Evolutionary conservation across 192 early-diverging fungal species (phyloP).

Genomic region (Coemansia sp.): DNA sequence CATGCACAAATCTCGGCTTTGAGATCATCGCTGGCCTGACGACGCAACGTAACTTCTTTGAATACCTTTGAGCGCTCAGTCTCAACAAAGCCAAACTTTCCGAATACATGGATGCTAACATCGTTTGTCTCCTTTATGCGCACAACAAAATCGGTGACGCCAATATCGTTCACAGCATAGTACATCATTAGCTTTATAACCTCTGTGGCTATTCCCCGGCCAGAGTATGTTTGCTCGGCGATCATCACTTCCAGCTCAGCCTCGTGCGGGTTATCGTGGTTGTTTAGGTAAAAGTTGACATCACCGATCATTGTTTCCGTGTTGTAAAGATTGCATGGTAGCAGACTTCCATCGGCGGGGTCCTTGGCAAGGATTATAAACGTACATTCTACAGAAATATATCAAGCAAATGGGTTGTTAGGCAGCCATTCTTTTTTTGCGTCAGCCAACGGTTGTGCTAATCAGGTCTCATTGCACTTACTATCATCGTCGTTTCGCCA

Average conservation of each 20-base stretch:
- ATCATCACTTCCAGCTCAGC: slow-evolving; percentile 97
- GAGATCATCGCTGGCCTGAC: slow-evolving; percentile 21
- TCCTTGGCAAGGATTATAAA: slow-evolving; percentile 63
- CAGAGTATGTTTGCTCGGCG: slow-evolving; percentile 57
- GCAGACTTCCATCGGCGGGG: background rate
- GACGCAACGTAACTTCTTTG: slow-evolving; percentile 48
- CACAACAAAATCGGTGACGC: slow-evolving; percentile 47
- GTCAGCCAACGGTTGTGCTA: too few species aligned
- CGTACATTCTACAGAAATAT: slow-evolving; percentile 61
- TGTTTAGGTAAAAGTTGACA: slow-evolving; percentile 92
- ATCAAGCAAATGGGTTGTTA: background rate
- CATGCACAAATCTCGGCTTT: background rate
- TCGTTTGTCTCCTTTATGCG: slow-evolving; percentile 53
- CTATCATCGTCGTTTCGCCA: slow-evolving; percentile 85
- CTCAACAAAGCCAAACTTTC: slow-evolving; percentile 46
- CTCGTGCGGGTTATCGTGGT: slow-evolving; percentile 65
- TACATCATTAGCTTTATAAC: slow-evolving; percentile 53
- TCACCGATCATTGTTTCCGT: slow-evolving; percentile 84
- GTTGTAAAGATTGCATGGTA: slow-evolving; percentile 12
- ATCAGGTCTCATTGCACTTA: slow-evolving; percentile 19
- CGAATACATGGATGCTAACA: slow-evolving; percentile 48
- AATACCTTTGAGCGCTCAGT: slow-evolving; percentile 45
- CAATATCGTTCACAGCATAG: slow-evolving; percentile 46
- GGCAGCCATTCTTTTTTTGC: slow-evolving; percentile 10
- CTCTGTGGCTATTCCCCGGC: slow-evolving; percentile 46